Base-by-base conservation (phyloP, 2,329 filamentous ascomycete genomes). In the Fusarium pseudograminearum region DNA sequence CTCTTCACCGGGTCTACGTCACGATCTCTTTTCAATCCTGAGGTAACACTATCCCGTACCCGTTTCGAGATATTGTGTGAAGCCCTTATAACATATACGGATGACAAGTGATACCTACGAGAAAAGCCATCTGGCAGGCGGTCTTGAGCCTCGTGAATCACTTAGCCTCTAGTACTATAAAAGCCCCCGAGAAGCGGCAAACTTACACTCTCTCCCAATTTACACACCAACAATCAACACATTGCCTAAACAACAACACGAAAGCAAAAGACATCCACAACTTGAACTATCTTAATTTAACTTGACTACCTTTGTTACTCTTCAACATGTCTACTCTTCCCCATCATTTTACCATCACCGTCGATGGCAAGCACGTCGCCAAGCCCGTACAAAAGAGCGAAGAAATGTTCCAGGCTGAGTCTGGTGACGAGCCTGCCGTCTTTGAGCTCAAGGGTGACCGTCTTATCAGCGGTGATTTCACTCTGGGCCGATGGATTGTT, bases 321-420 rank as follows among this genome's bases (percentile, higher is more conserved):
- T 4, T 14, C 30, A 61, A 24, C 4, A 62, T 62, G 59, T 54
- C 57, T 34, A 51, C 14, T 14, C 14, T 61, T 7, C 59, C 59
- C 2, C 20, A 45, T 4, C 20, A 7, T 7, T 69, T 69, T 16
- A 62, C 48, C 5, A 62, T 69, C 24, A 20, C 41, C 9, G 67
- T 69, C 2, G 47, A 58, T 16, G 66, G 67, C 14, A 52, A 57
- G 45, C 44, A 53, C 10, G 34, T 69, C 7, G 36, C 28, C 4
- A 36, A 54, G 3, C 61, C 66, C 4, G 16, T 6, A 3, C 42
- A 54, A 0, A 46, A 45, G 7, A 48, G 45, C 14, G 51, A 61
- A 2, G 34, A 52, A 12, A 28, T 52, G 5, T 38, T 65, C 3
- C 67, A 61, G 7, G 61, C 67, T 15, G 7, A 57, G 8, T 16